These are phyloP conservation scores for Candida krabiensis DNA, from an alignment of 805 yeast genomes.

Conservation along the genomic window DNA sequence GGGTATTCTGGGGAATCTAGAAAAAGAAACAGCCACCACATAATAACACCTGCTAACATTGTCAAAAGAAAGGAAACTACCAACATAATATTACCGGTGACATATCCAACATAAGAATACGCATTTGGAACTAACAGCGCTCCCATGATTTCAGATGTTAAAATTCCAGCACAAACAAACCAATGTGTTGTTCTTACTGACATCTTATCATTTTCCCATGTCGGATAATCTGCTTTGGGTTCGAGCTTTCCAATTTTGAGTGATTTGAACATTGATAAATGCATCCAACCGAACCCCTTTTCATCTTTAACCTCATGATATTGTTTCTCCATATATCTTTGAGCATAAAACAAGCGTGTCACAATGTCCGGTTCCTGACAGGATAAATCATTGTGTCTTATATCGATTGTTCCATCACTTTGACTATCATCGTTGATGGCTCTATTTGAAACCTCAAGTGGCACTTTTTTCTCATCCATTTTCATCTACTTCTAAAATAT, in stretches of 20 bases:
- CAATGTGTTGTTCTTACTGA: constrained; percentile 20
- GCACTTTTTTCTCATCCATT: too few relatives aligned
- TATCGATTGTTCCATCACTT: too few relatives aligned
- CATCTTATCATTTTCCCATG: constrained; percentile 18
- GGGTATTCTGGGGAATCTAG: constrained; percentile 44
- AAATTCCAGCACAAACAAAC: constrained; percentile 20
- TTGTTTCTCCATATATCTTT: constrained; percentile 9
- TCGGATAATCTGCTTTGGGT: constrained; percentile 11
- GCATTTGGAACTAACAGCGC: constrained; percentile 15
- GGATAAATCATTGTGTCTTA: too few relatives aligned
- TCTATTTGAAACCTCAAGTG: too few relatives aligned
- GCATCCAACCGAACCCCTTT: background rate
- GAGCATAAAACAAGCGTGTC: constrained; percentile 16
- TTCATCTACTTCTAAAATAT: too few relatives aligned
- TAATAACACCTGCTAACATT: constrained; percentile 39
- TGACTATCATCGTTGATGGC: too few relatives aligned
- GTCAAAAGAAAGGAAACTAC: constrained; percentile 24
- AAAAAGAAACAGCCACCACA: constrained; percentile 35
- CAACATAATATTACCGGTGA: constrained; percentile 9
- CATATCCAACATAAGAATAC: constrained; percentile 12
- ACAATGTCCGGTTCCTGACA: background rate
- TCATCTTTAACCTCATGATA: constrained; percentile 3
- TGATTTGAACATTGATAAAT: background rate
- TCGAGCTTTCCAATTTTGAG: constrained; percentile 9
- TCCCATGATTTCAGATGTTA: constrained; percentile 26